phyloP scores from a whole-genome alignment of 192 early-diverging fungal species.

The Ambispora gerdemannii region DNA sequence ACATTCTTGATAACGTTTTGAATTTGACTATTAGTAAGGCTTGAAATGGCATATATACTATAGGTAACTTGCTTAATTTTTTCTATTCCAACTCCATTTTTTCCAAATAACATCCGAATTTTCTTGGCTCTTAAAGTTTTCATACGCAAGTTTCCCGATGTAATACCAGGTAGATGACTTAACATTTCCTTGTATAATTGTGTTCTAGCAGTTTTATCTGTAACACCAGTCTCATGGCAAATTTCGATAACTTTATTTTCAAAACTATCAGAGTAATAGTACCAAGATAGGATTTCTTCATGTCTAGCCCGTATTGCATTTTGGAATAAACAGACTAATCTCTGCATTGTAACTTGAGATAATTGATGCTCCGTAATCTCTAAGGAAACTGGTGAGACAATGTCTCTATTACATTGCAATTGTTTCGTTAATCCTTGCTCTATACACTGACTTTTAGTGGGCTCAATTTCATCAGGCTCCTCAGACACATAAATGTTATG shows the following conservation, averaged over 20 bases:
- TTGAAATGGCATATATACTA: conserved; percentile 15
- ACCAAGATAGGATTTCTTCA: too few relatives aligned
- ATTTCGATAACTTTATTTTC: background rate
- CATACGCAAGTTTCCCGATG: too few relatives aligned
- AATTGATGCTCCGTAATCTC: background rate
- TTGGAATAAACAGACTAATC: conserved; percentile 3
- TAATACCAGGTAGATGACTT: background rate
- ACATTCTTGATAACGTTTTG: conserved; percentile 13
- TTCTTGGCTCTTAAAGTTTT: too few relatives aligned
- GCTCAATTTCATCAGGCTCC: background rate
- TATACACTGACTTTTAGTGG: background rate
- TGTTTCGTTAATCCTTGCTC: conserved; percentile 2
- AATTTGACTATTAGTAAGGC: conserved; percentile 4
- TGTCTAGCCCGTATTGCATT: too few relatives aligned
- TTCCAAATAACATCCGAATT: conserved; percentile 10
- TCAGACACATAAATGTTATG: conserved; percentile 8
- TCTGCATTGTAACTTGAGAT: conserved; percentile 3
- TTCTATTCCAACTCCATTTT: background rate
- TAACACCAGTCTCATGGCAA: background rate
- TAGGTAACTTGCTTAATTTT: conserved; percentile 15
- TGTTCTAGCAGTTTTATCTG: conserved; percentile 12
- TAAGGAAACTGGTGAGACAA: background rate
- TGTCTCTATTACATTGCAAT: conserved; percentile 23
- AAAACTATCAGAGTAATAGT: conserved; percentile 14
- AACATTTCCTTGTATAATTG: conserved; percentile 13